Evolutionary conservation across 148 eudicot genomes (phyloP).

Genomic region (Rhododendron vialii): DNA sequence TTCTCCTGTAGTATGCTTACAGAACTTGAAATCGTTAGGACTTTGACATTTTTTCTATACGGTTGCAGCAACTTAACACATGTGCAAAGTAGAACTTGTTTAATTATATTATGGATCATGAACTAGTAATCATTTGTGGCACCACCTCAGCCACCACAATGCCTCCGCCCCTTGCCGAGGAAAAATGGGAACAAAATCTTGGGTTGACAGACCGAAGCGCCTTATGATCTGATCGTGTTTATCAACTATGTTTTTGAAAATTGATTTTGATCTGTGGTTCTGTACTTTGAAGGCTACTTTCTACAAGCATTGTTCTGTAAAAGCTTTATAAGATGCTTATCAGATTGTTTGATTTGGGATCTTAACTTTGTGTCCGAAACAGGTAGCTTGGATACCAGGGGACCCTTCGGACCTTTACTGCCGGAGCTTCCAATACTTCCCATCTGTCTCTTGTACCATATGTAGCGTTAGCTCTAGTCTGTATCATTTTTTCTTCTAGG

Average conservation of each 20-base stretch:
- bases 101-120: background rate
- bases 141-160: background rate
- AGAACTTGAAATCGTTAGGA: background rate
- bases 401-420: background rate
- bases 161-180: background rate
- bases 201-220: background rate
- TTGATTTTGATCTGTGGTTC: background rate
- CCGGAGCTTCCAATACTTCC: conserved; percentile 8
- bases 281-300: background rate
- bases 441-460: conserved; percentile 11
- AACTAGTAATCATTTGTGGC: background rate
- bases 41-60: background rate
- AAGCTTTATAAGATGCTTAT: background rate
- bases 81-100: background rate
- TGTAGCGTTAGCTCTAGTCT: conserved; percentile 15
- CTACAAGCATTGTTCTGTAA: background rate
- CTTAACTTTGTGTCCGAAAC: background rate
- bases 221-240: background rate
- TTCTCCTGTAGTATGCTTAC: background rate
- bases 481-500: conserved; percentile 7
- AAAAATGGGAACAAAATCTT: background rate
- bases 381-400: conserved; percentile 6
- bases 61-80: background rate
- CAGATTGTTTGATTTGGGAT: background rate
- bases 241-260: background rate